Evolutionary conservation across 2,329 filamentous ascomycete species (phyloP), one percentile per base, ranked within the genome.

Genomic region (Fusarium tupiense): DNA sequence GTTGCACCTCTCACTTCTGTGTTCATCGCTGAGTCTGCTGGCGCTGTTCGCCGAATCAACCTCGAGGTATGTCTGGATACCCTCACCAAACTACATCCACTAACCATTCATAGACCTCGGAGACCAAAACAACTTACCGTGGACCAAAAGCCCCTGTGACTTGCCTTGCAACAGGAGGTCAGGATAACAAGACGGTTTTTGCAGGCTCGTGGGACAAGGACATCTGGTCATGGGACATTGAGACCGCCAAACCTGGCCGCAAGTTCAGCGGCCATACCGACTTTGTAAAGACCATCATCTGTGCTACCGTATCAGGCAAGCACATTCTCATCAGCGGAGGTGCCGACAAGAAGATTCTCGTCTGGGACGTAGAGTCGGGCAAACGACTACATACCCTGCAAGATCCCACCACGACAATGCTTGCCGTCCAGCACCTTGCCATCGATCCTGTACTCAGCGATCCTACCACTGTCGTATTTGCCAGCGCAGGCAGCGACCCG

Each of bases 171-270:
- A 86, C 94, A 41, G 91, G 89, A 50, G 88, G 90, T 20, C 81
- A 85, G 8, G 84, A 84, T 33, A 86, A 86, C 68, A 83, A 82
- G 58, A 92, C 88, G 3, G 80, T 98, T 17, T 98, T 94, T 82
- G 94, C 94, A 31, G 96, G 95, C 40, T 96, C 92, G 67, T 99
- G 96, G 96, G 96, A 99, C 84, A 98, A 97, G 84, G 88, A 90
- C 26, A 89, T 98, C 66, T 98, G 95, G 91, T 93, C 92, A 38
- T 98, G 94, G 93, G 88, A 93, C 77, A 84, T 92, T 38, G 84
- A 87, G 24, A 90, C 90, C 8, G 86, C 85, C 49, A 81, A 85
- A 37, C 83, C 85, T 3, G 86, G 85, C n/a, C 87, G 85, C 70
- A 91, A 87, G 72, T 95, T 91, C 76, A 88, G 88, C 66, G 95